These are phyloP conservation scores for Candolleomyces aberdarensis DNA, from an alignment of 768 basidiomycete genomes.

Conservation along the genomic window DNA sequence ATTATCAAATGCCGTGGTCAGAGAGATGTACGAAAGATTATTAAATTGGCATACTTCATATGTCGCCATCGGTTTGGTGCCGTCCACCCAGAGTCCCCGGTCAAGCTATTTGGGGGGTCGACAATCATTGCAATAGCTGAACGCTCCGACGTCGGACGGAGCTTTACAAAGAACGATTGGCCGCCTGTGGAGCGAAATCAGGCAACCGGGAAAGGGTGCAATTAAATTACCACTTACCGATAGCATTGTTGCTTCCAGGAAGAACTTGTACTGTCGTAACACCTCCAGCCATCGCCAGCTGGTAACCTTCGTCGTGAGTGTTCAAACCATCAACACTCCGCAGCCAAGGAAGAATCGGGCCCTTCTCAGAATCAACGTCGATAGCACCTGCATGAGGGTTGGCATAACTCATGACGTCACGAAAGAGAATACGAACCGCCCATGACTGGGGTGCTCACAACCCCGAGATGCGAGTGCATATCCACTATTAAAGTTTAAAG, in stretches of 20 bases:
- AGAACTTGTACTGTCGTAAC: slow-evolving; percentile 83
- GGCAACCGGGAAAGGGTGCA: neutral
- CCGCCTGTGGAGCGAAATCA: slow-evolving; percentile 50
- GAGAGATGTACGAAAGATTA: neutral
- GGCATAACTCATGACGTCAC: neutral
- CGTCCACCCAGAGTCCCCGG: slow-evolving; percentile 37
- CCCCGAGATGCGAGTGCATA: slow-evolving; percentile 78
- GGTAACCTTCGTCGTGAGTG: slow-evolving; percentile 77
- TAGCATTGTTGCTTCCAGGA: slow-evolving; percentile 73
- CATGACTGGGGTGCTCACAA: slow-evolving; percentile 61
- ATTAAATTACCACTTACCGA: slow-evolving; percentile 43
- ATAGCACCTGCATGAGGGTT: slow-evolving; percentile 32
- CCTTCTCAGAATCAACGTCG: slow-evolving; percentile 65
- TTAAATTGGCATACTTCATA: slow-evolving; percentile 55
- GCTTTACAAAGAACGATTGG: slow-evolving; percentile 84
- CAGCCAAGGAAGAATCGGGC: slow-evolving; percentile 73
- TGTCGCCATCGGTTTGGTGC: slow-evolving; percentile 68
- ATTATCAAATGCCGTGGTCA: slow-evolving; percentile 8
- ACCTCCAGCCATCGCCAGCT: slow-evolving; percentile 78
- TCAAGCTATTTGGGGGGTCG: slow-evolving; percentile 72
- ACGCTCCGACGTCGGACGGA: slow-evolving; percentile 72
- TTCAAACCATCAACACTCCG: slow-evolving; percentile 83
- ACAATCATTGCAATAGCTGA: slow-evolving; percentile 80
- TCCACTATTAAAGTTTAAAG: slow-evolving; percentile 42
- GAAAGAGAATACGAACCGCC: slow-evolving; percentile 26